Evolutionary conservation across 495 filamentous ascomycete genomes (phyloP).

Genomic region (Massariosphaeria phaeospora): DNA sequence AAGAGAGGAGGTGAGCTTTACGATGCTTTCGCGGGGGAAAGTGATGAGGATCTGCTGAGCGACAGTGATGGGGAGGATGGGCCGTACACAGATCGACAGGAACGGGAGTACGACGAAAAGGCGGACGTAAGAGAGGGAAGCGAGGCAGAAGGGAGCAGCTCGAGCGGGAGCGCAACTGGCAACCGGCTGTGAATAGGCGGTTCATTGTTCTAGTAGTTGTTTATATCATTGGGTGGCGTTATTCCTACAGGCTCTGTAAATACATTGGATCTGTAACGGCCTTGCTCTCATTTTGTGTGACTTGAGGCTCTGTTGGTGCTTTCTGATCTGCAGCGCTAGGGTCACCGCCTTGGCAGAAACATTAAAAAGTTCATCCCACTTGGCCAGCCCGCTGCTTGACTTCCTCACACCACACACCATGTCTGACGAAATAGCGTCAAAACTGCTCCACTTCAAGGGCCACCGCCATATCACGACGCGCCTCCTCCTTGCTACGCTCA

Average conservation of each 20-base stretch:
- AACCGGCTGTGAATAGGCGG: too few relatives aligned
- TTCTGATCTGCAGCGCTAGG: too few relatives aligned
- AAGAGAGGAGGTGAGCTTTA: slow-evolving; percentile 80
- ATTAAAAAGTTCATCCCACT: slow-evolving; percentile 7
- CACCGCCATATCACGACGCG: slow-evolving; percentile 79
- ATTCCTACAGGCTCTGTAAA: slow-evolving; percentile 4
- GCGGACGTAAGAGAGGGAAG: slow-evolving; percentile 7
- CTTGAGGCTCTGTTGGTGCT: neutral
- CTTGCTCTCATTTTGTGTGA: neutral
- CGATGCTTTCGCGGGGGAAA: slow-evolving; percentile 82
- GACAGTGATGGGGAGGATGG: slow-evolving; percentile 24
- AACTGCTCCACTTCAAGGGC: slow-evolving; percentile 66
- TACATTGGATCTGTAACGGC: neutral
- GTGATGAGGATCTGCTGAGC: slow-evolving; percentile 58
- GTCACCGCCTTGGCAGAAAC: slow-evolving; percentile 21
- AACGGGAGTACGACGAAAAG: slow-evolving; percentile 25
- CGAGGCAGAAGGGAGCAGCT: slow-evolving; percentile 17
- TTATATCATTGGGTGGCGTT: slow-evolving; percentile 25
- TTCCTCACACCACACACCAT: slow-evolving; percentile 3
- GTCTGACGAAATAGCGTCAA: slow-evolving; percentile 29
- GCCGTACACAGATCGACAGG: slow-evolving; percentile 24
- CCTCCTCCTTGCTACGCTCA: slow-evolving; percentile 84
- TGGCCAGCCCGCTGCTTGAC: neutral
- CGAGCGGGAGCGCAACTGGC: slow-evolving; percentile 9
- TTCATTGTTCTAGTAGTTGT: too few relatives aligned